Base-by-base conservation (phyloP, 306 rosid genomes). In the Crataegus laevigata region DNA sequence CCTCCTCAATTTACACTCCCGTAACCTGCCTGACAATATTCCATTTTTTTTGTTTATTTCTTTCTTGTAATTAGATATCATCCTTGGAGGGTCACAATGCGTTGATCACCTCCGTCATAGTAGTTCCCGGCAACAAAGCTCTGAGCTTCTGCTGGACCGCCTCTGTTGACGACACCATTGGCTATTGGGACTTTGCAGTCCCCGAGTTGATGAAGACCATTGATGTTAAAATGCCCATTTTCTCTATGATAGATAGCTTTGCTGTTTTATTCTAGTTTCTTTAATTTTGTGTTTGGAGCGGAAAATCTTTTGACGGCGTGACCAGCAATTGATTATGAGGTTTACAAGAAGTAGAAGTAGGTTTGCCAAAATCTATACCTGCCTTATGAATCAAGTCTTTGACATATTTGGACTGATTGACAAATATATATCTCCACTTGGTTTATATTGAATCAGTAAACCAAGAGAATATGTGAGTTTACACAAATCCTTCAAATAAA, bases 91-190 rank as follows among this genome's bases (percentile, higher is more conserved):
- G 90, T 12, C 99, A 96, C 86, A 75, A 87, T 58, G 91, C 81
- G 15, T 50, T 80, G 32, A 92, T 94, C 71, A 89, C 97, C 19
- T 82, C 97, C 59, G 84, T 92, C 40, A 25, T 87, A 11, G 93
- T 94, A 11, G 89, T 85, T 10, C 97, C 82, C 28, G 82, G 76
- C 32, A 74, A 66, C 67, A 84, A 79, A 74, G 68, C 82, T 32
- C 69, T 88, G 3, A 83, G 82, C 85, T 81, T 83, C 75, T 96
- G 99, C 72, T 96, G 96, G 97, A 92, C 97, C 3, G 68, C 98
- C 63, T 90, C 97, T 1, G 74, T 88, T 11, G 99, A 96, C 47
- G 96, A 98, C 11, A 89, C 96, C 70, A 75, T 96, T 78, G 91
- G 96, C 38, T 81, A 87, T 61, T 96, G 99, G 98, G 93, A 96